Conservation (phyloP, 768 basidiomycete species). For the Panus rudis region DNA sequence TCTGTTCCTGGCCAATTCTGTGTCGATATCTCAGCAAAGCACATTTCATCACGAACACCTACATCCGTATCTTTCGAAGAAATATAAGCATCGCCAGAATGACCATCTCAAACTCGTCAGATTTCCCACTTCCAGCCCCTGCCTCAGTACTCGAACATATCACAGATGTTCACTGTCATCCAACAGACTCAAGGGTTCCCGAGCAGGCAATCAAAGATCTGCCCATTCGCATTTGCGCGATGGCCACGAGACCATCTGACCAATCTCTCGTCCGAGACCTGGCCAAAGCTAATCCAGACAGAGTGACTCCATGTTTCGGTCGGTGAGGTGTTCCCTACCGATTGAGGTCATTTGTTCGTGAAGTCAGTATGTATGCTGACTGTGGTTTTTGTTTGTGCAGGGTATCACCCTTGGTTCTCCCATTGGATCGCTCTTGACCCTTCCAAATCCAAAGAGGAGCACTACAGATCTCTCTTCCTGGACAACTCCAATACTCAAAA, state of each 20-base stretch:
- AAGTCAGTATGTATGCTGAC: background rate
- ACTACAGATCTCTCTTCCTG: constrained; percentile 72
- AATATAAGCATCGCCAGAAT: no score
- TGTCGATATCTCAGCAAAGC: no score
- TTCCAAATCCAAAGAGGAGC: constrained; percentile 49
- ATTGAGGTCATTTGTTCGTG: constrained; percentile 8
- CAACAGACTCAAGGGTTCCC: constrained; percentile 64
- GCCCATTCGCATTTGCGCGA: constrained; percentile 71
- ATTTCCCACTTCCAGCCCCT: no score
- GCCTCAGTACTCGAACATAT: constrained; percentile 56
- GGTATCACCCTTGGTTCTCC: constrained; percentile 93
- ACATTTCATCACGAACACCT: no score
- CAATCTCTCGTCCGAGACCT: constrained; percentile 66
- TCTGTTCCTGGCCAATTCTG: no score
- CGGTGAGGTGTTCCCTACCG: constrained; percentile 6
- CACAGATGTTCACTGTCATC: constrained; percentile 89
- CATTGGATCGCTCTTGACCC: constrained; percentile 57
- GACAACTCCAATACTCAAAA: constrained; percentile 22
- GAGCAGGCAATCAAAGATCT: constrained; percentile 46
- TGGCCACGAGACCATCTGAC: constrained; percentile 64
- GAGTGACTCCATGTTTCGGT: constrained; percentile 89
- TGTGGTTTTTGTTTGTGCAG: constrained; percentile 30
- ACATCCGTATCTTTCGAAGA: no score
- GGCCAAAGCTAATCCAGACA: constrained; percentile 50
- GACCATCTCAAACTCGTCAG: constrained; percentile 3